These are phyloP conservation scores for Boletales sp. DNA, from an alignment of 768 basidiomycete species.

Conservation along the genomic window DNA sequence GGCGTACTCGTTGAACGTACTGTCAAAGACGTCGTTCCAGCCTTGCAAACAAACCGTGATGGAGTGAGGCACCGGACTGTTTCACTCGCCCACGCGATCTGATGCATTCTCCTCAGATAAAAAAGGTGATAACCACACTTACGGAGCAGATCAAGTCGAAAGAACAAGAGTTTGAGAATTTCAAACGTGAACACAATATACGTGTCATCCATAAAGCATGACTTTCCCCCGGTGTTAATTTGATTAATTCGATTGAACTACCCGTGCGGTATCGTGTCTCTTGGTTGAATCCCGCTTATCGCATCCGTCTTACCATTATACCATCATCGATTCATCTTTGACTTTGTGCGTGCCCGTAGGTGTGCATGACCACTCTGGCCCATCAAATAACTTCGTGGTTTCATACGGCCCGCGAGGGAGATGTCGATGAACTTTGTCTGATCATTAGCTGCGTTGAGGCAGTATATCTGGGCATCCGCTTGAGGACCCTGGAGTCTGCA, in stretches of 20 bases:
- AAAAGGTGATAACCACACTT: slow-evolving; percentile 71
- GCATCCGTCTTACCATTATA: not conserved
- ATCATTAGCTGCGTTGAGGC: no score
- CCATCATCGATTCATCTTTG: not conserved
- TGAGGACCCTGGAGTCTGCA: no score
- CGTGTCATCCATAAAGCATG: slow-evolving; percentile 46
- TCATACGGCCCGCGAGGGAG: no score
- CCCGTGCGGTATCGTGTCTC: slow-evolving; percentile 1
- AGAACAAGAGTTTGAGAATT: slow-evolving; percentile 77
- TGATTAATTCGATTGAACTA: not conserved
- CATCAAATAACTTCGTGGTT: not conserved
- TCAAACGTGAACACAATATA: slow-evolving; percentile 76
- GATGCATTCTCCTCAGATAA: slow-evolving; percentile 54
- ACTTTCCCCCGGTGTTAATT: not conserved
- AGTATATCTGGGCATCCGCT: no score
- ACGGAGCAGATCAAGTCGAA: slow-evolving; percentile 86
- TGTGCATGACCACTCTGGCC: not conserved
- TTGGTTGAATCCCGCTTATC: not conserved
- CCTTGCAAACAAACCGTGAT: slow-evolving; percentile 83
- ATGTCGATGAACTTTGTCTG: no score
- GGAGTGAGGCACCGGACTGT: slow-evolving; percentile 52
- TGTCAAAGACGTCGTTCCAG: slow-evolving; percentile 90
- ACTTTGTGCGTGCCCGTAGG: not conserved
- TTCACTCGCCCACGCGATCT: not conserved
- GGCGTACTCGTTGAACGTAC: slow-evolving; percentile 95